phyloP scores from a whole-genome alignment of 352 stramenopile species.

The Phytopythium montanum region DNA sequence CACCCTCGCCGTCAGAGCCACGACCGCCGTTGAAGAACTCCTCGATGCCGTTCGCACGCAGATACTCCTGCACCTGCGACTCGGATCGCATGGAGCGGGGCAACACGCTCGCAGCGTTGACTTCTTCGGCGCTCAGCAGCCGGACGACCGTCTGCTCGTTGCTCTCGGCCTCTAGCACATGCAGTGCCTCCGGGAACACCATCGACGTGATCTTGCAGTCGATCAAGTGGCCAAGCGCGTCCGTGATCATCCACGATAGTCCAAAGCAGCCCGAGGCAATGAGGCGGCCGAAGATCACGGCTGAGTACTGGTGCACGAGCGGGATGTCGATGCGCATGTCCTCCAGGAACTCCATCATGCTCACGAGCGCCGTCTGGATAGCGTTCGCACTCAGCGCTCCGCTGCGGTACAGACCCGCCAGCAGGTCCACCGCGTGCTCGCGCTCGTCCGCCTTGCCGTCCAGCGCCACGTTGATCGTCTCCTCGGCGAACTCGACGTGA shows the following conservation, averaged over 20 bases:
- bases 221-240: constrained; percentile 44
- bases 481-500: constrained; percentile 65
- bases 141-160: constrained; percentile 57
- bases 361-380: constrained; percentile 66
- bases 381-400: constrained; percentile 59
- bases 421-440: constrained; percentile 62
- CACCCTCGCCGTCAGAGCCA: constrained; percentile 36
- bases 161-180: constrained; percentile 70
- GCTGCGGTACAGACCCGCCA: constrained; percentile 73
- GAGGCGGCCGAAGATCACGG: constrained; percentile 65
- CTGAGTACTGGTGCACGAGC: constrained; percentile 77
- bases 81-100: constrained; percentile 42
- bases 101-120: constrained; percentile 48
- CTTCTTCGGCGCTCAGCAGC: constrained; percentile 81
- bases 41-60: constrained; percentile 60
- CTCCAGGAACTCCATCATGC: constrained; percentile 79
- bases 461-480: constrained; percentile 63
- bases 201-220: constrained; percentile 60
- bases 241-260: constrained; percentile 74
- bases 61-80: constrained; percentile 45
- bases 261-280: constrained; percentile 80
- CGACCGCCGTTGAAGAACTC: constrained; percentile 54
- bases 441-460: constrained; percentile 76
- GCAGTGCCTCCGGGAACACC: constrained; percentile 72
- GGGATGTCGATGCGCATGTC: constrained; percentile 86